Percentiles rank a stretch among this genome's conserved stretches.
phyloP scores from a whole-genome alignment of 768 basidiomycete species.

The Psilocybe subaeruginosa region DNA sequence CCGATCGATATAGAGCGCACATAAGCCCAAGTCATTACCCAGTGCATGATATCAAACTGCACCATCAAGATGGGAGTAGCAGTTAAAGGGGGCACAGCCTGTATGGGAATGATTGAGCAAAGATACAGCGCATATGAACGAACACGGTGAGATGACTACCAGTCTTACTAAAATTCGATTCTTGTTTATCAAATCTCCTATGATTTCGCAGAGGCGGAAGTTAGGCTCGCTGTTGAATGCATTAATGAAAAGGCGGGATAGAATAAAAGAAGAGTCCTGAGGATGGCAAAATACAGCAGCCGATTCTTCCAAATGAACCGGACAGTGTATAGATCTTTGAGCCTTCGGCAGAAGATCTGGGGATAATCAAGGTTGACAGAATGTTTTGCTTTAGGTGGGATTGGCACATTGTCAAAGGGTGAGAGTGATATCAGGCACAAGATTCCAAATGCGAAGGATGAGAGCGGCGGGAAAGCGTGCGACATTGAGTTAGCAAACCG shows the following conservation, averaged over 20 bases:
- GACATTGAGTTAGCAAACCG: conserved; percentile 16
- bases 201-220: conserved; percentile 2
- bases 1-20: not conserved
- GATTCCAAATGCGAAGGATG: conserved; percentile 9
- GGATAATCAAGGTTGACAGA: conserved; percentile 28
- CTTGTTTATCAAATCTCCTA: conserved; percentile 6
- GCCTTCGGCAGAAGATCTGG: conserved; percentile 22
- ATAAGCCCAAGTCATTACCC: not conserved
- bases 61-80: conserved; percentile 15
- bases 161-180: conserved; percentile 1
- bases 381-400: conserved; percentile 26
- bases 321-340: conserved; percentile 7
- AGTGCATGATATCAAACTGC: conserved; percentile 3
- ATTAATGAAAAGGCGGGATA: conserved; percentile 12
- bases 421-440: conserved; percentile 22
- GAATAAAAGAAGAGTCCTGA: not conserved
- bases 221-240: not conserved
- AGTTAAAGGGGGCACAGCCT: conserved; percentile 20
- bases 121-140: conserved; percentile 10
- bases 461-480: conserved; percentile 16
- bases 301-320: conserved; percentile 13
- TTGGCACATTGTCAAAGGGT: conserved; percentile 21
- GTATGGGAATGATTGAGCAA: conserved; percentile 18
- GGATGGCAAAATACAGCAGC: conserved; percentile 1
- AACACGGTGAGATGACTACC: conserved; percentile 10